These are phyloP conservation scores for Penicillium sp. DNA, from an alignment of 2,329 filamentous ascomycete species.

Conservation along the genomic window DNA sequence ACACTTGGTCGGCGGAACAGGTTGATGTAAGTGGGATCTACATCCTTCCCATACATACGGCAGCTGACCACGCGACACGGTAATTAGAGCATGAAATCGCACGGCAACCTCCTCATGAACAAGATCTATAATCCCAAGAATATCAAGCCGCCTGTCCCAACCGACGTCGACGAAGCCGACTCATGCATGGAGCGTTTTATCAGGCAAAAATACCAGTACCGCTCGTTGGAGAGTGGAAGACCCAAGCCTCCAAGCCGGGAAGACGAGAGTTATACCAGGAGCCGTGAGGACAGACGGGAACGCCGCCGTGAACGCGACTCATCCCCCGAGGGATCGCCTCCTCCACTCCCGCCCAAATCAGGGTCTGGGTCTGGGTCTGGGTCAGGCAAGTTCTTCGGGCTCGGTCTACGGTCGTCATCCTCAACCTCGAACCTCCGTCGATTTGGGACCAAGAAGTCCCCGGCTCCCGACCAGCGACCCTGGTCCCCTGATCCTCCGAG, in stretches of 20 bases:
- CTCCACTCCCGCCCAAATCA: conserved; percentile 59
- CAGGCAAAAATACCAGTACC: conserved; percentile 83
- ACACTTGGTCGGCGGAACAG: conserved; percentile 93
- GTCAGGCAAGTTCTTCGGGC: conserved; percentile 58
- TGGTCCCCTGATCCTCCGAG: conserved; percentile 29
- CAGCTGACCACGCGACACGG: conserved; percentile 67
- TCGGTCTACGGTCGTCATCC: conserved; percentile 66
- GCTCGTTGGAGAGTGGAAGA: conserved; percentile 50
- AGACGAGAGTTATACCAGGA: conserved; percentile 55
- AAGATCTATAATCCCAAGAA: conserved; percentile 84
- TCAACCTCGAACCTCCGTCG: conserved; percentile 64
- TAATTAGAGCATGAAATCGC: conserved; percentile 82
- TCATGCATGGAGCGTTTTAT: conserved; percentile 95
- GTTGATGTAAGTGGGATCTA: conserved; percentile 69
- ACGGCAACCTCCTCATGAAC: conserved; percentile 84
- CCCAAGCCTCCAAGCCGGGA: conserved; percentile 50
- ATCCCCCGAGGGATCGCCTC: conserved; percentile 55
- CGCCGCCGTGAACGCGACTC: background rate
- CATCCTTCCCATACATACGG: conserved; percentile 42
- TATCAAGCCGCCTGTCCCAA: conserved; percentile 75
- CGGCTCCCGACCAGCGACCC: conserved; percentile 23
- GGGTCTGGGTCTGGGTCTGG: conserved; percentile 20
- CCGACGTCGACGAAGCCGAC: conserved; percentile 90
- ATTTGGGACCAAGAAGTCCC: conserved; percentile 53
- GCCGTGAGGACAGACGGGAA: conserved; percentile 3